Evolutionary conservation across 352 stramenopile species (phyloP).

Genomic region (Globisporangium nodosum): DNA sequence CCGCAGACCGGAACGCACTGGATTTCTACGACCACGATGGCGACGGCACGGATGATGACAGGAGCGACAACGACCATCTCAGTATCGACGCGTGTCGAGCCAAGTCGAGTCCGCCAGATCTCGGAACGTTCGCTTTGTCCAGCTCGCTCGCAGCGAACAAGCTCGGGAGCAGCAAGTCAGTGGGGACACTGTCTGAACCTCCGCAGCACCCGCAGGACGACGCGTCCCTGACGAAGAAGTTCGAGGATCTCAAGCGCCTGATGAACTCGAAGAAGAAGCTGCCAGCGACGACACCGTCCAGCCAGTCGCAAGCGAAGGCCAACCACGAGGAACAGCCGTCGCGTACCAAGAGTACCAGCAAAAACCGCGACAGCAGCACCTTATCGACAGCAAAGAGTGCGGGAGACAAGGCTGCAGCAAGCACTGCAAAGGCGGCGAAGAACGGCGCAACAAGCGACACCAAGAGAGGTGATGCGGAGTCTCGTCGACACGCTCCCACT

Average conservation of each 20-base stretch:
- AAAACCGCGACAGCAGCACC: not conserved
- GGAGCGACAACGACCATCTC: slow-evolving; percentile 12
- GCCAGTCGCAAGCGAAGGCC: not conserved
- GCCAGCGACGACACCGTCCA: not conserved
- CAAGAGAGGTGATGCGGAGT: not conserved
- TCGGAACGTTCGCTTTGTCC: slow-evolving; percentile 4
- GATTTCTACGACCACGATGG: slow-evolving; percentile 45
- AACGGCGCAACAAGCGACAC: not conserved
- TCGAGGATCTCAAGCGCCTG: slow-evolving; percentile 53
- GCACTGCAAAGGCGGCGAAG: not conserved
- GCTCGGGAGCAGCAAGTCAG: slow-evolving; percentile 17
- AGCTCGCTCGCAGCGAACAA: slow-evolving; percentile 1
- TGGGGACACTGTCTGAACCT: slow-evolving; percentile 5
- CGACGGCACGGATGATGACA: slow-evolving; percentile 17
- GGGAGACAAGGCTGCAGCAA: not conserved
- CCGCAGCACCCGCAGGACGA: not conserved
- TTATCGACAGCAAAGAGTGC: not conserved
- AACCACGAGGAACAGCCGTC: not conserved
- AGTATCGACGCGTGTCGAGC: not conserved
- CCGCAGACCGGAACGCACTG: slow-evolving; percentile 42
- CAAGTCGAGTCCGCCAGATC: slow-evolving; percentile 12
- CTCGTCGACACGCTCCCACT: not conserved
- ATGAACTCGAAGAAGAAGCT: slow-evolving; percentile 37
- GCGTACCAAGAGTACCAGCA: not conserved
- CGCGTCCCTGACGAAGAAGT: slow-evolving; percentile 50